A percentile compares a stretch with the other conserved stretches of the same genome.
phyloP scores from a whole-genome alignment of 768 basidiomycete species.

The Lentinula guzmanii region DNA sequence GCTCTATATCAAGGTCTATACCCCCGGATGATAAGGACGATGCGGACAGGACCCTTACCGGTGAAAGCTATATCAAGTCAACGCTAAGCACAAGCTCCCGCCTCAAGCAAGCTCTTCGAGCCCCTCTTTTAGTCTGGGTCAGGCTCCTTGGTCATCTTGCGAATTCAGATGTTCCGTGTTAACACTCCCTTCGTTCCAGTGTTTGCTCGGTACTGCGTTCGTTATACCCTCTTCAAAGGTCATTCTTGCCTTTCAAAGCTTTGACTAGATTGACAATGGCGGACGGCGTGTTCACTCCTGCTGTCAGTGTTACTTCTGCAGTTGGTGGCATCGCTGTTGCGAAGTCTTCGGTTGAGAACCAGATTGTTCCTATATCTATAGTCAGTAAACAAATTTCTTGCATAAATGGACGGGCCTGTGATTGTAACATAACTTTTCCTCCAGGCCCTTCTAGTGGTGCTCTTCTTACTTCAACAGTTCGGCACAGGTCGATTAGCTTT shows the following conservation, averaged over 20 bases:
- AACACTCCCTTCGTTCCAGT: slow-evolving; percentile 22
- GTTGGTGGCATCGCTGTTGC: slow-evolving; percentile 66
- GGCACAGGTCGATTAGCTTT: slow-evolving; percentile 49
- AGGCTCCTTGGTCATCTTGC: slow-evolving; percentile 8
- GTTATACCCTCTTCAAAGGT: neutral
- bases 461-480: slow-evolving; percentile 57
- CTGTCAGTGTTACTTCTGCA: slow-evolving; percentile 63
- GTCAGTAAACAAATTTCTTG: slow-evolving; percentile 23
- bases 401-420: neutral
- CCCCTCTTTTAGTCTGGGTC: slow-evolving; percentile 55
- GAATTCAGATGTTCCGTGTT: neutral
- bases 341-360: slow-evolving; percentile 35
- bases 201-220: slow-evolving; percentile 53
- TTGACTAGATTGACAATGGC: slow-evolving; percentile 48
- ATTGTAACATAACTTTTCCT: neutral
- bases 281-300: slow-evolving; percentile 64
- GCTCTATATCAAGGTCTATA: slow-evolving; percentile 58
- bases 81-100: slow-evolving; percentile 10
- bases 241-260: neutral
- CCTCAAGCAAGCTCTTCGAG: slow-evolving; percentile 28
- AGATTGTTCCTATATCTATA: slow-evolving; percentile 55
- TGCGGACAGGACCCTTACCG: slow-evolving; percentile 49
- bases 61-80: slow-evolving; percentile 27
- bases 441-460: slow-evolving; percentile 45
- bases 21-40: slow-evolving; percentile 43